These are phyloP conservation scores for Fusarium robinianum DNA, from an alignment of 2,329 filamentous ascomycete species.

Conservation along the genomic window DNA sequence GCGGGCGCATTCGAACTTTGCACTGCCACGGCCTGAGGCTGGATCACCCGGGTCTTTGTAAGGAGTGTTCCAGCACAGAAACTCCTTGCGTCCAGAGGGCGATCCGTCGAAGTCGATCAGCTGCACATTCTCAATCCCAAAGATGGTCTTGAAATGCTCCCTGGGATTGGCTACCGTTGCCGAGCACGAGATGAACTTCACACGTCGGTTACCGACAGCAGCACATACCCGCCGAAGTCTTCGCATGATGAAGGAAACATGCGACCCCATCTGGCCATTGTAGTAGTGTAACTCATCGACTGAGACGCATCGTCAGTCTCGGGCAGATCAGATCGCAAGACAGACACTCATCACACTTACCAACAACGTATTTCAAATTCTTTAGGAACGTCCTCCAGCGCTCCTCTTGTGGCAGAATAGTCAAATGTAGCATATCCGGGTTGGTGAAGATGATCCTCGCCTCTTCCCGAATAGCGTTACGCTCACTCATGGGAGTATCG, in stretches of 20 bases:
- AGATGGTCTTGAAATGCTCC: constrained; percentile 92
- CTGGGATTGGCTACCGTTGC: constrained; percentile 93
- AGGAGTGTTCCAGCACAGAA: constrained; percentile 97
- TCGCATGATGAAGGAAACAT: constrained; percentile 94
- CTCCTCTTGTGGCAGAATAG: constrained; percentile 89
- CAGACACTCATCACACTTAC: constrained; percentile 46
- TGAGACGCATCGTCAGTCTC: constrained; percentile 23
- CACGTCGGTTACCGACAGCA: constrained; percentile 79
- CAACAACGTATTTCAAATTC: constrained; percentile 86
- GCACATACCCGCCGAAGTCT: constrained; percentile 85
- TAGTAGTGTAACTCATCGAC: constrained; percentile 94
- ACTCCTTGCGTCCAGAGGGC: constrained; percentile 87
- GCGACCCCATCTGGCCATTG: constrained; percentile 90
- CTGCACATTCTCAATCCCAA: constrained; percentile 79
- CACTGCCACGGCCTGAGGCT: constrained; percentile 81
- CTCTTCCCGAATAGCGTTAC: constrained; percentile 82
- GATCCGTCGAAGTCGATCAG: constrained; percentile 92
- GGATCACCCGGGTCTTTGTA: constrained; percentile 89
- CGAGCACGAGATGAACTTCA: constrained; percentile 94
- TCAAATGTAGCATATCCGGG: constrained; percentile 95
- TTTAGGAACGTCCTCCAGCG: constrained; percentile 87
- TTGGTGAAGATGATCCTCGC: constrained; percentile 96
- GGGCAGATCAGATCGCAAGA: not conserved
- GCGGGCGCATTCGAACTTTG: constrained; percentile 82
- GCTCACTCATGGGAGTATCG: constrained; percentile 81